Base-by-base conservation (phyloP, 2,329 filamentous ascomycete genomes). In the Monosporascus sp. region DNA sequence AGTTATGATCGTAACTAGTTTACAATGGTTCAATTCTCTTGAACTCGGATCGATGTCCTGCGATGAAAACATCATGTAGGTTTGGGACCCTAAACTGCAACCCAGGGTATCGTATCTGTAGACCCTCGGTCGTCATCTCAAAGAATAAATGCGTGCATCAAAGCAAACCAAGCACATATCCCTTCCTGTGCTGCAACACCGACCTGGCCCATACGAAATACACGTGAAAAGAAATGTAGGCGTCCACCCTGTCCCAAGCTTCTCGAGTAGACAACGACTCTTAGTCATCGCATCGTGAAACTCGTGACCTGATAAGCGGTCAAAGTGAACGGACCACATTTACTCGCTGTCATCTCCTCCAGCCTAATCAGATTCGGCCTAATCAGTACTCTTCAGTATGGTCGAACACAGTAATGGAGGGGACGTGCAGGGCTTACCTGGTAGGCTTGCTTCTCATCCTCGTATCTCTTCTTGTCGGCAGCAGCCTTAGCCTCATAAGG, bases 401-500 rank as follows among this genome's bases (percentile, higher is more conserved):
- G 55, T 35, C 55, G 50, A 48, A 49, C 53, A 48, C 51, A 41
- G 51, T 47, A 37, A 38, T 48, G 37, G 51, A 54, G 24, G 44
- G 47, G 50, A 6, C 9, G 17, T 7, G 35, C 24, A 35, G 44
- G 4, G 75, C 87, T 79, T 80, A 95, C 90, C 68, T 90, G 86
- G 81, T 96, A 99, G 61, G 84, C 89, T 63, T 88, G 87, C 84
- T 99, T 99, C 84, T 97, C 91, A 64, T 96, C 90, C 75, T 97
- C 93, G 72, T 97, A 99, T 58, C 94, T 88, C 87, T 97, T 96
- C 90, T 97, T 99, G 78, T 99, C 94, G 60, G 87, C 81, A 50
- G 89, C 90, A 70, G 94, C 94, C 87, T 97, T 97, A 72, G 90
- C 89, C 77, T 97, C 93, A 69, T 97, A 99, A 11, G 94, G 94